These are phyloP conservation scores for Calonectria leucothoes DNA, from an alignment of 2,329 filamentous ascomycete species.

Conservation along the genomic window DNA sequence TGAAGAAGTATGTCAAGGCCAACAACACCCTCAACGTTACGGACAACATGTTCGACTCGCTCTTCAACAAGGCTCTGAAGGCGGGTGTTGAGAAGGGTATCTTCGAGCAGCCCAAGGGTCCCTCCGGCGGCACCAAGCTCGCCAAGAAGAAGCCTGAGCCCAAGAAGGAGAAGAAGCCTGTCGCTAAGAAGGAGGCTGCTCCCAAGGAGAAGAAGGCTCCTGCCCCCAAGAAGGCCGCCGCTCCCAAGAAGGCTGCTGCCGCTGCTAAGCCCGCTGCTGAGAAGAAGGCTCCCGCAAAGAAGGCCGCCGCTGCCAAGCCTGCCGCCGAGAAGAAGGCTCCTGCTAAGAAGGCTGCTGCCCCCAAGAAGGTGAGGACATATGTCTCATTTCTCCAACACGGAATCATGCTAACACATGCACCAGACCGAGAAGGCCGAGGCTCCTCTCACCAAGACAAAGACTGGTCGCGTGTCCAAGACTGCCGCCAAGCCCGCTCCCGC, in stretches of 20 bases:
- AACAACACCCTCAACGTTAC: conserved; percentile 62
- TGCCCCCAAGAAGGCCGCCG: conserved; percentile 44
- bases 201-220: conserved; percentile 49
- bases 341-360: conserved; percentile 39
- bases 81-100: conserved; percentile 86
- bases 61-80: conserved; percentile 89
- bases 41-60: conserved; percentile 72
- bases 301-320: conserved; percentile 56
- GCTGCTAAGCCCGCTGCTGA: conserved; percentile 40
- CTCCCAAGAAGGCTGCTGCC: conserved; percentile 41
- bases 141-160: conserved; percentile 75
- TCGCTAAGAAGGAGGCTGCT: conserved; percentile 42
- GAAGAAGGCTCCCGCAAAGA: conserved; percentile 54
- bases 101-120: conserved; percentile 91
- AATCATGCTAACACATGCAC: not conserved
- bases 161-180: conserved; percentile 52
- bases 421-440: conserved; percentile 67
- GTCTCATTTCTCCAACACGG: not conserved
- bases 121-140: conserved; percentile 92
- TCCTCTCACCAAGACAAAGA: conserved; percentile 84
- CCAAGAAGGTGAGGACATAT: conserved; percentile 32
- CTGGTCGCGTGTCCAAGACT: conserved; percentile 83
- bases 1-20: conserved; percentile 71
- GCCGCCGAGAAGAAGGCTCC: conserved; percentile 42
- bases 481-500: conserved; percentile 59